These are phyloP conservation scores for Fusarium coicis DNA, from an alignment of 2,329 filamentous ascomycete species.

Conservation along the genomic window DNA sequence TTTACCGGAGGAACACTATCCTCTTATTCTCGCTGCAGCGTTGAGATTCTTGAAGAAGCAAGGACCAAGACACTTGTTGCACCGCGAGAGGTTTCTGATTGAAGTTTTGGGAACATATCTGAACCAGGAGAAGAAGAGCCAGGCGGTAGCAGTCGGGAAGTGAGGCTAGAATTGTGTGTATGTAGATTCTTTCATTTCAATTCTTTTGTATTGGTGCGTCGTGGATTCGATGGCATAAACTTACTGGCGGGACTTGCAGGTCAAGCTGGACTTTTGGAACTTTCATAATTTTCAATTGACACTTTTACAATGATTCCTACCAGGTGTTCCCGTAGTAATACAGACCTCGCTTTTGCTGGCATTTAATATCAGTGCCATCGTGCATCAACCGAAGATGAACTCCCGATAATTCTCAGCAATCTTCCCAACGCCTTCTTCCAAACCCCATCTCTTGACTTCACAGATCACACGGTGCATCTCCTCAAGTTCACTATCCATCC, in stretches of 20 bases:
- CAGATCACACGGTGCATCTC: constrained; percentile 78
- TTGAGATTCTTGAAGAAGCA: constrained; percentile 10
- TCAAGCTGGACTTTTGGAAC: background rate
- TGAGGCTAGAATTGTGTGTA: no score
- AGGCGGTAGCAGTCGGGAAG: rapidly evolving
- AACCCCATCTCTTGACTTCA: constrained; percentile 75
- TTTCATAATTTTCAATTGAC: no score
- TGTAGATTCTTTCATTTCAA: no score
- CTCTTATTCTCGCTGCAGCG: constrained; percentile 3
- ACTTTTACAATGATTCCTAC: rapidly evolving
- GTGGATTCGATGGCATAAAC: background rate
- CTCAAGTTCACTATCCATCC: constrained; percentile 81
- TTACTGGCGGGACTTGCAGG: background rate
- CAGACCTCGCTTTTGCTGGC: rapidly evolving
- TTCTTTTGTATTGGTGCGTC: background rate
- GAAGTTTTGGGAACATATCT: constrained; percentile 31
- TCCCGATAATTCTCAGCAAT: constrained; percentile 78
- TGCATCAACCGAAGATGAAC: constrained; percentile 71
- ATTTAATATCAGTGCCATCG: rapidly evolving
- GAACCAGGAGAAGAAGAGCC: background rate
- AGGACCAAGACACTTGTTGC: constrained; percentile 11
- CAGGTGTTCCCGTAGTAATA: rapidly evolving
- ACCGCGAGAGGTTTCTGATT: constrained; percentile 32
- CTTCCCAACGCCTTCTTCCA: constrained; percentile 73
- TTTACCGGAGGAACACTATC: constrained; percentile 6